phyloP scores from a whole-genome alignment of 2,329 filamentous ascomycete genomes.

The Arthrobotrys pseudoclavata region DNA sequence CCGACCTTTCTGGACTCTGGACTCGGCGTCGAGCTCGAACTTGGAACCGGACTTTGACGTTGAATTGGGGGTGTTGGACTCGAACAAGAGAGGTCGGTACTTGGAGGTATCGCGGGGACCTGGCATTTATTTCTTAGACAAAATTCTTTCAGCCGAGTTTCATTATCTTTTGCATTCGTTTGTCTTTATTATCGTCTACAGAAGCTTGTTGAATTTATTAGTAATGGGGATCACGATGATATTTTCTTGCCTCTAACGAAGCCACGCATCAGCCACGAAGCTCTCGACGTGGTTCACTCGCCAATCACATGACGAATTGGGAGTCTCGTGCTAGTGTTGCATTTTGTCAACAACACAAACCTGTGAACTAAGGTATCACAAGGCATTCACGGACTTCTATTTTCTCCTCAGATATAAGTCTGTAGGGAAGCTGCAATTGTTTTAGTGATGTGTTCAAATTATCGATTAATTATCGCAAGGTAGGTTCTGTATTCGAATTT shows the following conservation, averaged over 20 bases:
- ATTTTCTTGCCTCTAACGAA: background rate
- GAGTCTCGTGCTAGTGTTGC: background rate
- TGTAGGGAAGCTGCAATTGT: too few species aligned
- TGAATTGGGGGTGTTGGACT: background rate
- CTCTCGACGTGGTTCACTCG: background rate
- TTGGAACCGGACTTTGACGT: background rate
- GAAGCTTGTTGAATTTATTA: constrained; percentile 22
- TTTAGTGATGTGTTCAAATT: background rate
- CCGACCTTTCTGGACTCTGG: constrained; percentile 16
- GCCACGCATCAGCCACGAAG: background rate
- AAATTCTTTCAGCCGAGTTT: constrained; percentile 29
- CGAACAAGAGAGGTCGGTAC: background rate
- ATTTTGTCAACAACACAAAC: constrained; percentile 5
- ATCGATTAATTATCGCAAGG: too few species aligned
- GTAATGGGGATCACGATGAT: constrained; percentile 20
- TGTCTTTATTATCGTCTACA: constrained; percentile 21
- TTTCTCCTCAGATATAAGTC: too few species aligned
- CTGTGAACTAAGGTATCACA: background rate
- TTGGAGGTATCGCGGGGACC: background rate
- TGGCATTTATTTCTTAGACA: constrained; percentile 19
- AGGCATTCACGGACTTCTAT: too few species aligned
- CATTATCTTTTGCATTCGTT: constrained; percentile 5
- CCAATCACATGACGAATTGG: background rate
- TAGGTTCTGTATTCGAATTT: background rate
- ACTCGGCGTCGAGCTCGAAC: background rate